Evolutionary conservation across 225 moss, liverwort and hornwort genomes (phyloP), one percentile per base, ranked within the genome.

Genomic region (Polytrichum commune): DNA sequence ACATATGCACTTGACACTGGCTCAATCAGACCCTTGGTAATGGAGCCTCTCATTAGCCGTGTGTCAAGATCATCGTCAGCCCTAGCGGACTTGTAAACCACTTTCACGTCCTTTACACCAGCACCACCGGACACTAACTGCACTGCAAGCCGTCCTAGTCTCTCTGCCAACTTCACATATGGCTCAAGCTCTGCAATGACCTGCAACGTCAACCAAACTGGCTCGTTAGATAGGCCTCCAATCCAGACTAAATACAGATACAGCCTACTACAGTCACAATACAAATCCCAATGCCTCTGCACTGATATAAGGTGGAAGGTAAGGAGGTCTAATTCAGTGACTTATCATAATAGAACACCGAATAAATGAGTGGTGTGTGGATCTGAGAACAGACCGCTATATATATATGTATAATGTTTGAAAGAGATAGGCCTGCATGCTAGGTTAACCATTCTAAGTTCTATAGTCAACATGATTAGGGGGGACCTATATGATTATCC

Each of bases 1-100:
- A 97, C 87, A 71, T 93, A 93, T n/a, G 96, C 87, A 67, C 86
- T 92, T n/a, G 96, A 97, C 32, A 97, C 96, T 7, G 96, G 94
- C 85, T 97, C 96, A 68, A 97, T 89, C 65, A 97, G 80, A 8
- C 96, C 96, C 82, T 97, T 97, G 3, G 82, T 90, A 53, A 97
- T 97, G 93, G 94, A 93, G 60, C 93, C 96, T 63, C 96, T 82
- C 65, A 97, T 73, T 19, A 97, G 91, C 23, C 96, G 89, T 0
- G 96, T 97, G 79, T 97, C 96, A 69, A 97, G 60, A 62, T 97
- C 93, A 27, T 97, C 93, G 18, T 92, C 93, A 0, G 93, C 93
- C 7, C 96, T 88, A 3, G 93, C 87, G 4, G 93, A 92, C 9
- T 74, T 78, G 78, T 93, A 97, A 2, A 86, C 83, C 57, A 93